A percentile compares a stretch with the other conserved stretches of the same genome.
phyloP scores from a whole-genome alignment of 2,329 filamentous ascomycete genomes.

The Acrocalymma vagum region DNA sequence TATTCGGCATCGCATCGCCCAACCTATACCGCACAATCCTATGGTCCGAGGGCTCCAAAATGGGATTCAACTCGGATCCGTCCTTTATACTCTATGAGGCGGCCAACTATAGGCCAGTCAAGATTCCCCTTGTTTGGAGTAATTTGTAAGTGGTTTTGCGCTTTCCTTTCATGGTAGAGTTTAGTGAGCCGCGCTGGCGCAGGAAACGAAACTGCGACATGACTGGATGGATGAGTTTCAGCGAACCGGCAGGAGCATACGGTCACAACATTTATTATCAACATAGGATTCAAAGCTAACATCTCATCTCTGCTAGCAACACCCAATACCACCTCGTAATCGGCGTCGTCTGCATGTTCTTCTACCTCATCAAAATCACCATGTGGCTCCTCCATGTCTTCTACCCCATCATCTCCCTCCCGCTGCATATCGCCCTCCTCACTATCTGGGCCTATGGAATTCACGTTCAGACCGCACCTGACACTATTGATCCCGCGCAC shows the following conservation, averaged over 20 bases:
- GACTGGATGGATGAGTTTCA: no score
- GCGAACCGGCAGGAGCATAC: conserved; percentile 11
- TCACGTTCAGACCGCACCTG: conserved; percentile 76
- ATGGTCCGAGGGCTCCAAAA: conserved; percentile 75
- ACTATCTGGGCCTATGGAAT: conserved; percentile 72
- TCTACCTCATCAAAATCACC: conserved; percentile 75
- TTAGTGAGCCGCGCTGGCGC: no score
- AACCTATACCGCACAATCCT: conserved; percentile 75
- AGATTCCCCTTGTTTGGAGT: conserved; percentile 76
- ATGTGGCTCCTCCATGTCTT: conserved; percentile 76
- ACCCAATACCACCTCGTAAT: conserved; percentile 81
- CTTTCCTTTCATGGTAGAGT: no score
- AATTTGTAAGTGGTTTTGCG: conserved; percentile 65
- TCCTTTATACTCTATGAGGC: conserved; percentile 74
- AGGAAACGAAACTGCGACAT: no score
- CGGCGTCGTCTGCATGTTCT: conserved; percentile 78
- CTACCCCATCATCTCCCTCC: conserved; percentile 69
- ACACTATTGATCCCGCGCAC: conserved; percentile 72
- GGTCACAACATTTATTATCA: conserved; percentile 9
- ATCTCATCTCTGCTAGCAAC: no score
- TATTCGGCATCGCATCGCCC: conserved; percentile 78
- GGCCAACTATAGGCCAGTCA: conserved; percentile 72
- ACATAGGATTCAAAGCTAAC: no score
- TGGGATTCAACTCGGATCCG: conserved; percentile 79
- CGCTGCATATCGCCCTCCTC: conserved; percentile 66